A percentile compares a stretch with the other conserved stretches of the same genome.
Conservation (phyloP, 371 early-diverging fungal genomes). For the Caulochytrium protostelioides region DNA sequence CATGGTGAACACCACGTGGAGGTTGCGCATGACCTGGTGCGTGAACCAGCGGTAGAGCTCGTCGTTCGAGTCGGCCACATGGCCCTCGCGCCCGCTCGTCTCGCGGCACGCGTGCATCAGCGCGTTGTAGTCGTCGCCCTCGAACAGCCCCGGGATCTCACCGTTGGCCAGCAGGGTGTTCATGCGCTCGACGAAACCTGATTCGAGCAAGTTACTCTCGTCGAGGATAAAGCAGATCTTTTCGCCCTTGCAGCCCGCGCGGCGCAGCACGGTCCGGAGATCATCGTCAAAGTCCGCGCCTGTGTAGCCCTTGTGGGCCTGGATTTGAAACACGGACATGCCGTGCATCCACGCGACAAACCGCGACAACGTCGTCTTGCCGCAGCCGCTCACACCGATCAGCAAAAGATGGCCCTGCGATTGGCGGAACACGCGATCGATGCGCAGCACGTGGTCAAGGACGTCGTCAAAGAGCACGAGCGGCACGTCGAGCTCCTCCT, state of each 20-base stretch:
- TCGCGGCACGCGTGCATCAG: conserved; percentile 84
- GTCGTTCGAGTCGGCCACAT: conserved; percentile 79
- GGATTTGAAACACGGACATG: conserved; percentile 80
- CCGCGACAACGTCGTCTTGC: conserved; percentile 87
- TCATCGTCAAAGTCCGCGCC: conserved; percentile 96
- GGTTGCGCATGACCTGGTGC: conserved; percentile 80
- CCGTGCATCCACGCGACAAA: conserved; percentile 99
- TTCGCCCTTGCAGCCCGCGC: conserved; percentile 91
- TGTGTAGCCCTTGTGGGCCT: conserved; percentile 86
- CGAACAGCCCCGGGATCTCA: conserved; percentile 95
- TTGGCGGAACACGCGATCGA: conserved; percentile 95
- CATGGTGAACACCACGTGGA: conserved; percentile 98
- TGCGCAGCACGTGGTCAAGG: conserved; percentile 88
- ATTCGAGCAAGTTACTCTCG: conserved; percentile 87
- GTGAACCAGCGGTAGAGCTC: conserved; percentile 96
- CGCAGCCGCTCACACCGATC: conserved; percentile 91
- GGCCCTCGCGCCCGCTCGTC: conserved; percentile 75
- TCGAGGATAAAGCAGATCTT: conserved; percentile 96
- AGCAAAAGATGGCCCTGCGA: conserved; percentile 92
- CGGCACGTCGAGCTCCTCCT: conserved; percentile 93
- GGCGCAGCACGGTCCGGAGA: conserved; percentile 65
- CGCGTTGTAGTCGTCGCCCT: conserved; percentile 90
- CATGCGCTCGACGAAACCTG: conserved; percentile 95
- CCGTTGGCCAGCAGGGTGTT: conserved; percentile 95
- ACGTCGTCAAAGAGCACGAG: conserved; percentile 91